Percentiles rank a stretch among this genome's conserved stretches.
phyloP scores from a whole-genome alignment of 208 protist species.

The Acanthamoeba triangularis region DNA sequence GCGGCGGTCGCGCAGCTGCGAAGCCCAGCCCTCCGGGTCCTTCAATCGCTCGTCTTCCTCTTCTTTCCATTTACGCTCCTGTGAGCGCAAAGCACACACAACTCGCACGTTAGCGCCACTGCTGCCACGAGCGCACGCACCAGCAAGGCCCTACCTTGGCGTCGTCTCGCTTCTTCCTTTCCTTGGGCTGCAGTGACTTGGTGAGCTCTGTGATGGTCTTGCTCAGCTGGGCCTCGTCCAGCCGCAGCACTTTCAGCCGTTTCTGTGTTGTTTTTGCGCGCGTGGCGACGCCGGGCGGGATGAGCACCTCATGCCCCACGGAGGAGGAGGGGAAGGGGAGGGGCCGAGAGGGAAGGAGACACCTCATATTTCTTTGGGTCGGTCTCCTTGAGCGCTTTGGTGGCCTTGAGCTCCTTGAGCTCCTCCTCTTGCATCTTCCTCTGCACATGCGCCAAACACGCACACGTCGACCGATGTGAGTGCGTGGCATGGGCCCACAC shows the following conservation, averaged over 20 bases:
- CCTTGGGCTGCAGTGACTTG: constrained; percentile 5
- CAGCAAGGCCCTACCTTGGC: neutral
- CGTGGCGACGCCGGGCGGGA: neutral
- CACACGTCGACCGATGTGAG: neutral
- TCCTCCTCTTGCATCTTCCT: constrained; percentile 12
- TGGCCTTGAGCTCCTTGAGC: neutral
- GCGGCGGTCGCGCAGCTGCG: neutral
- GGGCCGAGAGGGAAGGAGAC: too few species aligned
- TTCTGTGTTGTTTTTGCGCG: neutral
- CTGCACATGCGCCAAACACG: neutral
- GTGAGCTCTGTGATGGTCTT: neutral
- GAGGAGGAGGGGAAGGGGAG: neutral
- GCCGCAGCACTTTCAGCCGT: neutral
- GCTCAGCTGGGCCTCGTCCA: neutral
- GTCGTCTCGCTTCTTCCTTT: neutral
- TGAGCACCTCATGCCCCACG: neutral
- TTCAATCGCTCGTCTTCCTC: constrained; percentile 5
- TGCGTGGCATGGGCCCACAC: neutral
- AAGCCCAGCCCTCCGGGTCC: constrained; percentile 1
- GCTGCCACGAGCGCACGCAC: too few species aligned
- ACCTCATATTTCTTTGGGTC: neutral
- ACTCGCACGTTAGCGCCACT: neutral
- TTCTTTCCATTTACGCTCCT: constrained; percentile 13
- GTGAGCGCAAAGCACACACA: neutral
- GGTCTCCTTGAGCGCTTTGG: constrained; percentile 3